A percentile compares a stretch with the other conserved stretches of the same genome.
Conservation (phyloP, 768 basidiomycete species). For the Phlegmacium glaucopus region DNA sequence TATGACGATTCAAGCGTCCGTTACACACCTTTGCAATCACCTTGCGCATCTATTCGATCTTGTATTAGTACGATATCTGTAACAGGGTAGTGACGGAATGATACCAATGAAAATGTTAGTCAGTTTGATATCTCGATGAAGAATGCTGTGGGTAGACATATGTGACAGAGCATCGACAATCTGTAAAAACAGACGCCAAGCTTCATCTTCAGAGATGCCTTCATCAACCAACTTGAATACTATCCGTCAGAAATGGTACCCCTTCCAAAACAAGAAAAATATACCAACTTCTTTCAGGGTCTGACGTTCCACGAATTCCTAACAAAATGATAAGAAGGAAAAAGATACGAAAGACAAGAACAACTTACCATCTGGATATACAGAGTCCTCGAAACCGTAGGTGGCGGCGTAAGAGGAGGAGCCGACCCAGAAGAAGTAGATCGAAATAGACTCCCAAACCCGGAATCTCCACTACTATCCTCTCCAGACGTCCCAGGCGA, state of each 20-base stretch:
- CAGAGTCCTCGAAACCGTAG: constrained; percentile 52
- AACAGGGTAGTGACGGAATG: constrained; percentile 1
- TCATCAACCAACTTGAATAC: constrained; percentile 63
- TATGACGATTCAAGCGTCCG: not conserved
- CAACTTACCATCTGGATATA: constrained; percentile 91
- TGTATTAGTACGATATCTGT: constrained; percentile 3
- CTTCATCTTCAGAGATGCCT: constrained; percentile 78
- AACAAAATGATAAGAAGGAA: constrained; percentile 3
- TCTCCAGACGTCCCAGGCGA: constrained; percentile 31
- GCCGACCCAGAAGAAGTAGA: constrained; percentile 22
- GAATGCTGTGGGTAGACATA: constrained; percentile 84
- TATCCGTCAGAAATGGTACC: not conserved
- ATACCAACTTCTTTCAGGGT: constrained; percentile 73
- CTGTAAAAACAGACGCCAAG: constrained; percentile 89
- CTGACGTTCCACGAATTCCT: constrained; percentile 91
- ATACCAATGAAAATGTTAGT: constrained; percentile 92
- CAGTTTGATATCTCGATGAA: constrained; percentile 88
- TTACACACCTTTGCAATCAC: constrained; percentile 70
- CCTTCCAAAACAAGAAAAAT: constrained; percentile 1
- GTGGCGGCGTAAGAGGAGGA: constrained; percentile 15
- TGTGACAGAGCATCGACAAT: constrained; percentile 87
- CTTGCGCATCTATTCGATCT: constrained; percentile 58
- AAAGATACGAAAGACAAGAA: not conserved
- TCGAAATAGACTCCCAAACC: constrained; percentile 28
- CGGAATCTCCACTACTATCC: constrained; percentile 40